Evolutionary conservation across 106 monocot genomes (phyloP), one percentile per base, ranked within the genome.

Genomic region (Apostasia shenzhenica): DNA sequence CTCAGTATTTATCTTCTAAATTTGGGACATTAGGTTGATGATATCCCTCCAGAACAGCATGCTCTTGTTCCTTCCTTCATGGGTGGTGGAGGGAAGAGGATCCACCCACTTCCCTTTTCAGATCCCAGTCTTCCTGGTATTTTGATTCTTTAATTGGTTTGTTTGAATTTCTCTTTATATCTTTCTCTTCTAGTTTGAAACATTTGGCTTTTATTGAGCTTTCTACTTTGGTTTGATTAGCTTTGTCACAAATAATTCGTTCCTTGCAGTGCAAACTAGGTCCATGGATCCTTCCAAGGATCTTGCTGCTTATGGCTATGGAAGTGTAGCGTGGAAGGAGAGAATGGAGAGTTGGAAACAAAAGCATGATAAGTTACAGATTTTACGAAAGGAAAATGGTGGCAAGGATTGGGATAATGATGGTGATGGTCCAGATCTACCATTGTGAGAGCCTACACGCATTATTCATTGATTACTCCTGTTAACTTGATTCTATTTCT

Each of bases 231-330:
- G 38, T 54, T 41, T 14, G 26, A 14, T 45, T 43, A 2, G 1
- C n/a, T 37, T 6, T 14, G 48, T 3, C 42, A 58, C 6, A 26
- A 26, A 26, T 26, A 26, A 61, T 61, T 45, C 14, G 66, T 69
- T 11, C 26, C 58, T 80, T 91, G 66, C 82, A 95, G 95, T 95
- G 45, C 91, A 89, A 84, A 88, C 89, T 0, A 84, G 95, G 77
- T 92, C 95, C n/a, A 89, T 95, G 95, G 95, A 95, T 73, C 95
- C 95, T 67, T 92, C 95, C 46, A 95, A 89, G 74, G 95, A 95
- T 70, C 78, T 95, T 14, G 95, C 89, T 47, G 91, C 95, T 14
- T 95, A 95, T 77, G 95, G 95, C 2, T 95, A 95, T 80, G 95
- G 95, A 66, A 95, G 91, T 66, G 82, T 95, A 14, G 95, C 95